Conservation (phyloP, 345 rosid genomes). For the Camelina hispida region DNA sequence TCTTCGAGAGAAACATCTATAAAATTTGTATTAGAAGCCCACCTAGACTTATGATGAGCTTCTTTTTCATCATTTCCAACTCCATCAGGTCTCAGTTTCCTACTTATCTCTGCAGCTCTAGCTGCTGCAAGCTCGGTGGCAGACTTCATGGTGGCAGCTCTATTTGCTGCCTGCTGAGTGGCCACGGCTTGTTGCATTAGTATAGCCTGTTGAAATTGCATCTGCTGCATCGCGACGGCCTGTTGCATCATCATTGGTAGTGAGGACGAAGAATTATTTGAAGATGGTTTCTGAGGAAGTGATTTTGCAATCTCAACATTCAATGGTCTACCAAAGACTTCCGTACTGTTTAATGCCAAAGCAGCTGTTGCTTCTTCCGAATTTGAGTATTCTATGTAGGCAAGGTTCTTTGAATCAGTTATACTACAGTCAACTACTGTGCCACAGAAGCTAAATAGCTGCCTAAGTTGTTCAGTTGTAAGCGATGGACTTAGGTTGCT, state of each 20-base stretch:
- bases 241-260: conserved; percentile 99
- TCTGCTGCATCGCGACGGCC: conserved; percentile 98
- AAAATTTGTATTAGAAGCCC: neutral
- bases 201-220: conserved; percentile 98
- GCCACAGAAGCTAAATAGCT: conserved; percentile 92
- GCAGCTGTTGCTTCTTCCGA: conserved; percentile 94
- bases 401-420: conserved; percentile 90
- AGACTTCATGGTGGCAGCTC: conserved; percentile 96
- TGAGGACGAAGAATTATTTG: conserved; percentile 65
- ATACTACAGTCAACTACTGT: conserved; percentile 79
- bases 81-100: conserved; percentile 87
- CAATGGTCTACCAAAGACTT: conserved; percentile 89
- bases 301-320: conserved; percentile 97
- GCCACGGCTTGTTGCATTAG: conserved; percentile 94
- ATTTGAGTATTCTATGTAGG: conserved; percentile 85
- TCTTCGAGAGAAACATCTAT: neutral
- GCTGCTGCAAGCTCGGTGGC: conserved; percentile 98
- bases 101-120: conserved; percentile 96
- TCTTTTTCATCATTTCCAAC: conserved; percentile 63
- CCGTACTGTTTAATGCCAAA: conserved; percentile 88
- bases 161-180: conserved; percentile 97
- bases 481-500: conserved; percentile 95
- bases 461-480: conserved; percentile 88
- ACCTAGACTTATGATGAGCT: conserved; percentile 69
- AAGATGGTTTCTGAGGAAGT: conserved; percentile 78